Conservation (phyloP, 257 asterid genomes). For the Nemophila menziesii region DNA sequence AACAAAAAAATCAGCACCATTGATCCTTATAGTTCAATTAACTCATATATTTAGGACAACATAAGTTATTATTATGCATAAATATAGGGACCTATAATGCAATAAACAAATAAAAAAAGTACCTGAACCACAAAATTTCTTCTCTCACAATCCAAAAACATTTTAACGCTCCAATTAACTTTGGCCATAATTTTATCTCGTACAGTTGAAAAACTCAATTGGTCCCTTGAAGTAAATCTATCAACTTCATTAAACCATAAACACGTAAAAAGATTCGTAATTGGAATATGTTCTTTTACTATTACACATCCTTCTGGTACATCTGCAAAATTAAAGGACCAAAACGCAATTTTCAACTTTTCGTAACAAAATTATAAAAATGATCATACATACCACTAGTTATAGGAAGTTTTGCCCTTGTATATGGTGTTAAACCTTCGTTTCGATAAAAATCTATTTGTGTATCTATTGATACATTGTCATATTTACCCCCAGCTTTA, state of each 20-base stretch:
- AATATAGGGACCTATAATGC: slow-evolving; percentile 1
- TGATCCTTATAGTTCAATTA: neutral
- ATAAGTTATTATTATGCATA: neutral
- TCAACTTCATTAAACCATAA: slow-evolving; percentile 98
- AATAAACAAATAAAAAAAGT: neutral
- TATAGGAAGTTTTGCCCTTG: slow-evolving; percentile 78
- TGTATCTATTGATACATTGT: slow-evolving; percentile 58
- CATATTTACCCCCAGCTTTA: slow-evolving; percentile 80
- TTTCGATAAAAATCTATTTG: slow-evolving; percentile 69
- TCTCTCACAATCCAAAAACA: slow-evolving; percentile 95
- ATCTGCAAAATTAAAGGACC: slow-evolving; percentile 49
- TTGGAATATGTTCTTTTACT: slow-evolving; percentile 75
- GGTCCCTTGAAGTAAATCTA: slow-evolving; percentile 90
- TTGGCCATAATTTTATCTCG: slow-evolving; percentile 64
- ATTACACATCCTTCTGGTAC: slow-evolving; percentile 98
- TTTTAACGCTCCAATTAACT: slow-evolving; percentile 61
- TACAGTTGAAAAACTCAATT: slow-evolving; percentile 90
- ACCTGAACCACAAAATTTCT: slow-evolving; percentile 92
- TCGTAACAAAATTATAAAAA: no score
- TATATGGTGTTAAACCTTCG: slow-evolving; percentile 85
- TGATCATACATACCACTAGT: slow-evolving; percentile 67
- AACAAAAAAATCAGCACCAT: neutral
- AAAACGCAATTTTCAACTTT: slow-evolving; percentile 7
- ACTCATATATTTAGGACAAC: neutral
- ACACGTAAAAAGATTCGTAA: slow-evolving; percentile 87